These are phyloP conservation scores for Solanum chilense DNA, from an alignment of 257 asterid genomes.

Conservation along the genomic window DNA sequence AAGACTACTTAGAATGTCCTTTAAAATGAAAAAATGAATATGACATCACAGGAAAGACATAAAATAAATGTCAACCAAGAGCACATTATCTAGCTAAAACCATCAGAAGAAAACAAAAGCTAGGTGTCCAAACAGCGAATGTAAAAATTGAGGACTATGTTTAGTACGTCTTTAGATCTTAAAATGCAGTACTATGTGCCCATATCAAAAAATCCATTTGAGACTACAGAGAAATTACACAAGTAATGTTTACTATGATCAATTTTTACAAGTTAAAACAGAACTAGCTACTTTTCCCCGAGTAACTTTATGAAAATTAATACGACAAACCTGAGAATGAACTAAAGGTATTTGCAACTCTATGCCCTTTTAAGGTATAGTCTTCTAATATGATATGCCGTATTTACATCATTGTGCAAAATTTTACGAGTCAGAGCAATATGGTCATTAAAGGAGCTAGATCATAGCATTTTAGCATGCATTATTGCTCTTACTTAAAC, in stretches of 20 bases:
- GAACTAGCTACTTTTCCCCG: not conserved
- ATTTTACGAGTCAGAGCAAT: not conserved
- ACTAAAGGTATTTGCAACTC: not conserved
- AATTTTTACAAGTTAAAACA: not conserved
- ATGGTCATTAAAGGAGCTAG: not conserved
- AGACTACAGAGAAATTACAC: not conserved
- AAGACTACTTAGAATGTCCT: not conserved
- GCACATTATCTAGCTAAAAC: not conserved
- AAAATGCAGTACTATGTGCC: not conserved
- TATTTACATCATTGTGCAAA: not conserved
- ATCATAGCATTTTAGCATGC: not conserved
- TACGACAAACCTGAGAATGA: not conserved
- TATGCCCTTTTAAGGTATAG: not conserved
- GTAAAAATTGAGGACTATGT: not conserved
- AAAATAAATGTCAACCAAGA: not conserved
- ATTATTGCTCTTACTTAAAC: not conserved
- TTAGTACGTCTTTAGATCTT: not conserved
- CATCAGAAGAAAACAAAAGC: not conserved
- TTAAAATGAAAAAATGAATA: not conserved
- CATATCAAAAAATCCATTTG: not conserved
- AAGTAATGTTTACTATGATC: not conserved
- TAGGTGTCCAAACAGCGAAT: not conserved
- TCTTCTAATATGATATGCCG: not conserved
- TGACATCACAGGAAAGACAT: not conserved
- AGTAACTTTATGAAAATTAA: not conserved